These are phyloP conservation scores for Zancudomyces culisetae DNA, from an alignment of 371 early-diverging fungal genomes.

Conservation along the genomic window DNA sequence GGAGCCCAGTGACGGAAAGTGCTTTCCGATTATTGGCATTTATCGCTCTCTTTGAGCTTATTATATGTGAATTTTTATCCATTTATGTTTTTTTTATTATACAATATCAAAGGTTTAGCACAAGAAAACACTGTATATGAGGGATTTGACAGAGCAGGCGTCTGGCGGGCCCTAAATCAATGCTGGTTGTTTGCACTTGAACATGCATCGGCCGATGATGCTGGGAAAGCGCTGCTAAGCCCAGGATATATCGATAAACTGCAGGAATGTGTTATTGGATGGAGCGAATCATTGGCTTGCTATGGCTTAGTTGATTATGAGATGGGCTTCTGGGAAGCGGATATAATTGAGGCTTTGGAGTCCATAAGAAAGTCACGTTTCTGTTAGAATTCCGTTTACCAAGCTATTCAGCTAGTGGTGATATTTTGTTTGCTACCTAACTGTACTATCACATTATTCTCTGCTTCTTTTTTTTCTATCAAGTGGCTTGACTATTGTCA, in stretches of 20 bases:
- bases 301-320: constrained; percentile 72
- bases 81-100: neutral
- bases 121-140: constrained; percentile 7
- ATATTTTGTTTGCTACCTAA: no score
- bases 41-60: no score
- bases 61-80: neutral
- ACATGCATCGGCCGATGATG: constrained; percentile 30
- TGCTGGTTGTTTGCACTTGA: constrained; percentile 60
- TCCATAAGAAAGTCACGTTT: constrained; percentile 23
- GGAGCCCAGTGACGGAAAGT: constrained; percentile 3
- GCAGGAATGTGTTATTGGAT: constrained; percentile 20
- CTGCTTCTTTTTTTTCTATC: no score
- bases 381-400: no score
- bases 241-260: neutral
- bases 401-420: no score
- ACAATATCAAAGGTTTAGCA: neutral
- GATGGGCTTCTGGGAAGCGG: constrained; percentile 68
- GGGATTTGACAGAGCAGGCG: constrained; percentile 36
- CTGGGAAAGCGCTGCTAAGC: neutral
- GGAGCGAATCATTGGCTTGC: constrained; percentile 54
- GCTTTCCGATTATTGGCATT: no score
- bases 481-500: no score
- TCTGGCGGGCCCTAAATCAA: constrained; percentile 62
- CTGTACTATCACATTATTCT: no score
- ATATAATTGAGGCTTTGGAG: constrained; percentile 51